A percentile compares a stretch with the other conserved stretches of the same genome.
Conservation (phyloP, 495 filamentous ascomycete species). For the Aspergillus panamensis region DNA sequence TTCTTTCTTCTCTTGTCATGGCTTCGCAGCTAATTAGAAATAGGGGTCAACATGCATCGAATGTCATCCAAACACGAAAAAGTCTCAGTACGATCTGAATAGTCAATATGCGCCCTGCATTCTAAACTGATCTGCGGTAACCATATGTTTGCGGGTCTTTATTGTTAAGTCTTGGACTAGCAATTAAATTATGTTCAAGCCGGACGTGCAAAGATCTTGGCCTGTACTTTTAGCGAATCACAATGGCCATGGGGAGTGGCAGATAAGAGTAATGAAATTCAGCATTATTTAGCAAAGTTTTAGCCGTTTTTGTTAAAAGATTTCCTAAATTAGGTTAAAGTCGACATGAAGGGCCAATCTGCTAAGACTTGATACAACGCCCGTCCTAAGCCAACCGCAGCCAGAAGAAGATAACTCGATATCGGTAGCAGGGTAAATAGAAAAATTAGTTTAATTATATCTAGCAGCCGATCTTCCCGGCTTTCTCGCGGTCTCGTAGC, state of each 20-base stretch:
- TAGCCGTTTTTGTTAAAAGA: too few relatives aligned
- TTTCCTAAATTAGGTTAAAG: too few relatives aligned
- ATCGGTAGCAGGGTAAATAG: neutral
- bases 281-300: too few relatives aligned
- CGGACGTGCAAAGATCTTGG: neutral
- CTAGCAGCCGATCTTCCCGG: conserved; percentile 6
- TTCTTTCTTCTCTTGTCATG: conserved; percentile 1
- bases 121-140: neutral
- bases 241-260: too few relatives aligned
- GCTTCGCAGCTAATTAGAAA: conserved; percentile 1
- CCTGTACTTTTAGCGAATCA: neutral
- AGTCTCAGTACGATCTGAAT: neutral
- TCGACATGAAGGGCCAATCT: too few relatives aligned
- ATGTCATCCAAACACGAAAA: neutral
- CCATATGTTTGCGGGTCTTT: neutral
- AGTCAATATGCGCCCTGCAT: neutral
- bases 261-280: too few relatives aligned
- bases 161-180: neutral
- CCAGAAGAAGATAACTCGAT: neutral
- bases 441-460: conserved; percentile 14
- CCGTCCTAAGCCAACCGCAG: too few relatives aligned
- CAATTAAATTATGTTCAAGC: neutral
- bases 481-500: conserved; percentile 15
- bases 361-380: too few relatives aligned
- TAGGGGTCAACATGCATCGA: neutral